phyloP scores from a whole-genome alignment of 2,329 filamentous ascomycete genomes.

The Trichoderma aggressivum region DNA sequence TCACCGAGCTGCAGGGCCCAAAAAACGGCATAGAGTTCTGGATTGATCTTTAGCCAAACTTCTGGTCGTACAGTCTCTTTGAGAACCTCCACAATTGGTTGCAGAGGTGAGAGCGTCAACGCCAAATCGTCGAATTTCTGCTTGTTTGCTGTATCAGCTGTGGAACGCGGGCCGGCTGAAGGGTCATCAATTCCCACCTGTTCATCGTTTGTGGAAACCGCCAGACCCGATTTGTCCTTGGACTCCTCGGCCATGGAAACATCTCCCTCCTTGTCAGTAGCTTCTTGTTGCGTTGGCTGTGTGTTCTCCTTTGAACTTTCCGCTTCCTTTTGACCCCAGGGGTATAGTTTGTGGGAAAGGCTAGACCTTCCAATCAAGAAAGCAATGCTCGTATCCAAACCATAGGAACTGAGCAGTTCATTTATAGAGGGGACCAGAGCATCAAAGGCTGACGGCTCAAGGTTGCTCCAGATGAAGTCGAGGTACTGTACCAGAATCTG shows the following conservation, averaged over 20 bases:
- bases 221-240: constrained; percentile 28
- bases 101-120: constrained; percentile 45
- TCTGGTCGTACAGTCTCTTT: constrained; percentile 57
- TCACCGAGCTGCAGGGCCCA: constrained; percentile 88
- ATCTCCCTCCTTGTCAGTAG: constrained; percentile 55
- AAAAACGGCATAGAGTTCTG: constrained; percentile 84
- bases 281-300: constrained; percentile 26
- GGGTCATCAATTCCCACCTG: constrained; percentile 29
- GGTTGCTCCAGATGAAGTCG: constrained; percentile 78
- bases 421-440: constrained; percentile 70
- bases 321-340: constrained; percentile 38
- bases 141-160: constrained; percentile 26
- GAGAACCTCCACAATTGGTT: constrained; percentile 69
- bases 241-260: constrained; percentile 42
- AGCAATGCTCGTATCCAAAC: constrained; percentile 74
- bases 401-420: constrained; percentile 71
- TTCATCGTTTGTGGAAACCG: constrained; percentile 29
- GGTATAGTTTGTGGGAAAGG: constrained; percentile 62
- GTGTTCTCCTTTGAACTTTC: constrained; percentile 29
- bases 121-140: constrained; percentile 37
- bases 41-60: constrained; percentile 67
- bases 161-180: constrained; percentile 17
- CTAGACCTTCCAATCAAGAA: constrained; percentile 79
- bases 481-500: constrained; percentile 82
- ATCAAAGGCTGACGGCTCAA: constrained; percentile 75